Conservation (phyloP, 75 land plant genomes). For the Pseudotsuga menziesii region DNA sequence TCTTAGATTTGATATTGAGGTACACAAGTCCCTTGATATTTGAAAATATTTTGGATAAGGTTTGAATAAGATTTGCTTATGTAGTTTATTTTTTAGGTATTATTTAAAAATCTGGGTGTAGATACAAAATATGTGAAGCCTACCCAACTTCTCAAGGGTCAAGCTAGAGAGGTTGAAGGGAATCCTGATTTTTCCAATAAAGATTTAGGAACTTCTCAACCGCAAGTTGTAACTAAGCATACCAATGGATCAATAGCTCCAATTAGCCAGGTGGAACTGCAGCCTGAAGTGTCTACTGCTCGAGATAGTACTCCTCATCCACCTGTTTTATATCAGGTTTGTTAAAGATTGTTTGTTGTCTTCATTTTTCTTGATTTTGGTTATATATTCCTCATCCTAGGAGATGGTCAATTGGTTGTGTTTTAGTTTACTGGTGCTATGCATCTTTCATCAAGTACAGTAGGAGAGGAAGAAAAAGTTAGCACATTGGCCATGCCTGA, state of each 20-base stretch:
- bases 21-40: too few species aligned
- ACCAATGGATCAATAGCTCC: slow-evolving; percentile 36
- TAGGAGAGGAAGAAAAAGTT: slow-evolving; percentile 69
- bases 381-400: too few species aligned
- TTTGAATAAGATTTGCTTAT: too few species aligned
- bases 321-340: slow-evolving; percentile 45
- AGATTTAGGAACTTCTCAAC: slow-evolving; percentile 53
- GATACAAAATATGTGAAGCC: slow-evolving; percentile 90
- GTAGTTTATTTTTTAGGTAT: too few species aligned
- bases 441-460: slow-evolving; percentile 32
- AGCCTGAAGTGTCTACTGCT: slow-evolving; percentile 31
- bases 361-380: too few species aligned
- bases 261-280: slow-evolving; percentile 42
- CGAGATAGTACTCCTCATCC: slow-evolving; percentile 32
- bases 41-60: too few species aligned
- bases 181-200: slow-evolving; percentile 98
- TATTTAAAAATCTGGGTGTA: slow-evolving; percentile 87
- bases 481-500: slow-evolving; percentile 45
- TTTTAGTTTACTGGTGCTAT: slow-evolving; percentile 47
- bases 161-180: slow-evolving; percentile 67
- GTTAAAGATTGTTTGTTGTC: too few species aligned
- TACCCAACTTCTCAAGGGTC: slow-evolving; percentile 76
- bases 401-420: slow-evolving; percentile 39
- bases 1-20: slow-evolving; percentile 96
- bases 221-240: slow-evolving; percentile 20